Percentiles rank a stretch among this genome's conserved stretches.
These are phyloP conservation scores for Phylloboletellus chloephorus DNA, from an alignment of 1,284 basidiomycete genomes.

Conservation along the genomic window DNA sequence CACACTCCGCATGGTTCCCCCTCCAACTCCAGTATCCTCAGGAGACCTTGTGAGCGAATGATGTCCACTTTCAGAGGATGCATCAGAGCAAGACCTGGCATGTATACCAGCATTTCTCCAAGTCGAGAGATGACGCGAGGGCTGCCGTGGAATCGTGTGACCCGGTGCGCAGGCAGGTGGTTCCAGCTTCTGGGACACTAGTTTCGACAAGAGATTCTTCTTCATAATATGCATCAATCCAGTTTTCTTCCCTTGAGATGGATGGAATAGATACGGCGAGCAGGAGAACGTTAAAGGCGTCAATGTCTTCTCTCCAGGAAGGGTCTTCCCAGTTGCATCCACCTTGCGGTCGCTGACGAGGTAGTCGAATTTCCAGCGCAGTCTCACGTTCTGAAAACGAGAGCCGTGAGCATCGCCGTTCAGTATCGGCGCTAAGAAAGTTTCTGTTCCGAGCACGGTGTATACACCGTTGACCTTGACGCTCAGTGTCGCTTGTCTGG, in stretches of 20 bases:
- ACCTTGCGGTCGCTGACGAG: conserved; percentile 54
- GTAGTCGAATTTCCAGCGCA: conserved; percentile 76
- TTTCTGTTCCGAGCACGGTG: conserved; percentile 60
- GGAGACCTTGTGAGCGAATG: conserved; percentile 9
- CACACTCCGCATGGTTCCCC: conserved; percentile 2
- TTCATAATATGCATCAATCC: conserved; percentile 63
- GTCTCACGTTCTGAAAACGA: conserved; percentile 32
- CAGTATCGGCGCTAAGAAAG: conserved; percentile 25
- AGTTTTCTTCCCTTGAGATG: conserved; percentile 59
- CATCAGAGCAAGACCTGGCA: conserved; percentile 28
- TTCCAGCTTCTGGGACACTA: conserved; percentile 54
- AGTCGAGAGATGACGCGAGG: conserved; percentile 4
- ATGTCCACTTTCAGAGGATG: conserved; percentile 8
- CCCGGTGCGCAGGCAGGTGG: conserved; percentile 31
- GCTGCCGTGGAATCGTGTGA: conserved; percentile 2
- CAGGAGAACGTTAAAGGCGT: conserved; percentile 71
- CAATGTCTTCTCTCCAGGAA: conserved; percentile 62
- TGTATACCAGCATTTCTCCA: conserved; percentile 13
- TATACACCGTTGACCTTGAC: conserved; percentile 70
- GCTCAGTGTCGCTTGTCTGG: conserved; percentile 61
- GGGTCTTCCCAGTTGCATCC: conserved; percentile 40
- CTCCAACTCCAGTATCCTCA: conserved; percentile 1
- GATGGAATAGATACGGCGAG: conserved; percentile 61
- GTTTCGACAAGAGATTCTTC: conserved; percentile 57
- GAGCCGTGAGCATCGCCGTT: conserved; percentile 14